Base-by-base conservation (phyloP, 495 filamentous ascomycete genomes). In the Aspergillus cristatus region DNA sequence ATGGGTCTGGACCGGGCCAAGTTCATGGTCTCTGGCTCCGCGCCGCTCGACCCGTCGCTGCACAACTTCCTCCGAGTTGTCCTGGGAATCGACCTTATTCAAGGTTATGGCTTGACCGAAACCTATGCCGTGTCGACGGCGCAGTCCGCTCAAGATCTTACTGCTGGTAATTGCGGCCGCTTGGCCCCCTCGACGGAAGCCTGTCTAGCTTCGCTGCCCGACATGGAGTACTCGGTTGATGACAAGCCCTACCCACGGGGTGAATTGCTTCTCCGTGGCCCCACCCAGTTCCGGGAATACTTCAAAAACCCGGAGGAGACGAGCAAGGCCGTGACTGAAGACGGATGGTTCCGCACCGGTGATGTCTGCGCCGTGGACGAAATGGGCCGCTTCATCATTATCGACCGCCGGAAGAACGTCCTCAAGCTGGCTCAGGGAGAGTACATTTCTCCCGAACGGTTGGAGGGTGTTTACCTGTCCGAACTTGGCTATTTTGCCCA, bases 341-440 rank as follows among this genome's bases (percentile, higher is more conserved):
- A 97, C 48, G 91, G 91, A 41, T 98, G 91, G 91, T 96, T 98
- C 72, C 80, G 81, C 48, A 96, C 91, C 1, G 91, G 91, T 14
- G 91, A 98, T 51, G 89, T 98, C 32, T 82, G 75, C 51, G 72
- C 74, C 13, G 67, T 98, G 18, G 91, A 98, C 56, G 76, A 76
- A 35, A 60, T 82, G 50, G 91, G 91, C 40, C 84, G 93, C 39
- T 84, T 97, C 66, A 78, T 75, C 48, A 89, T 98, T 60, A 81
- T 98, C 50, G 91, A 98, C 62, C 87, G 91, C 45, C 81, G 87
- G 51, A 98, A 98, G 81, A 97, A 98, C 61, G 84, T 97, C 12
- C 79, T 98, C 53, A 98, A 98, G 74, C 75, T 98, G 30, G 83
- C 91, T 0, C 91, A 98, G 58, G 91, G 91, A 57, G 91, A 98